A percentile compares a stretch with the other conserved stretches of the same genome.
Evolutionary conservation across 495 filamentous ascomycete genomes (phyloP).

Genomic region (Penicillium bovifimosum): DNA sequence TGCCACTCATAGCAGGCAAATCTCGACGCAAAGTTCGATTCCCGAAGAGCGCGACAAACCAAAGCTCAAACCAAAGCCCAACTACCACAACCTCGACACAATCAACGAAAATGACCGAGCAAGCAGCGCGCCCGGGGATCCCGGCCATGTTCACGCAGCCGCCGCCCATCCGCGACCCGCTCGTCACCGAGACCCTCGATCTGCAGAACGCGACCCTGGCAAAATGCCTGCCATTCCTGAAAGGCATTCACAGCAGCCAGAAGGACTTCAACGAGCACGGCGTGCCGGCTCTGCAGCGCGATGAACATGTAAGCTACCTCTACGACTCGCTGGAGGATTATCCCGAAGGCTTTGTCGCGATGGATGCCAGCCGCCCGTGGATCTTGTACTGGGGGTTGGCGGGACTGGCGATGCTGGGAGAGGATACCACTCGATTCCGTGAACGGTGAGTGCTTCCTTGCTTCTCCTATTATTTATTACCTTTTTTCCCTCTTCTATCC

Average conservation of each 20-base stretch:
- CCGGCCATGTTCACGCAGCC: slow-evolving; percentile 59
- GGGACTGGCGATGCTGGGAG: slow-evolving; percentile 65
- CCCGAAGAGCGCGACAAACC: slow-evolving; percentile 9
- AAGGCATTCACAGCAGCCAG: slow-evolving; percentile 32
- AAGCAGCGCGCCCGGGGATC: slow-evolving; percentile 37
- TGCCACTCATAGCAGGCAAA: slow-evolving; percentile 33
- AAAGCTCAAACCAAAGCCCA: slow-evolving; percentile 7
- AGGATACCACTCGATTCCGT: slow-evolving; percentile 65
- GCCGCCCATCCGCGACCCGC: slow-evolving; percentile 60
- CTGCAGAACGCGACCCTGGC: slow-evolving; percentile 62
- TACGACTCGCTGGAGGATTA: slow-evolving; percentile 59
- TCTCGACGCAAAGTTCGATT: slow-evolving; percentile 41
- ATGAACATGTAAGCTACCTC: slow-evolving; percentile 71
- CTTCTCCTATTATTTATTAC: neutral
- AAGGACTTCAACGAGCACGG: slow-evolving; percentile 59
- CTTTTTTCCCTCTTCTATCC: neutral
- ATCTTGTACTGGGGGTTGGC: slow-evolving; percentile 85
- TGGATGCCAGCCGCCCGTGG: slow-evolving; percentile 88
- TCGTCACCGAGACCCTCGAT: slow-evolving; percentile 61
- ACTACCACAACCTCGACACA: slow-evolving; percentile 7
- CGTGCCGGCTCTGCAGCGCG: slow-evolving; percentile 65
- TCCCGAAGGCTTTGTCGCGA: slow-evolving; percentile 56
- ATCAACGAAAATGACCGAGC: slow-evolving; percentile 14
- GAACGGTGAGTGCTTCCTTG: slow-evolving; percentile 44
- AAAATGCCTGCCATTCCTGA: slow-evolving; percentile 65